Evolutionary conservation across 2,329 filamentous ascomycete genomes (phyloP).

Genomic region (Aureobasidium sp.): DNA sequence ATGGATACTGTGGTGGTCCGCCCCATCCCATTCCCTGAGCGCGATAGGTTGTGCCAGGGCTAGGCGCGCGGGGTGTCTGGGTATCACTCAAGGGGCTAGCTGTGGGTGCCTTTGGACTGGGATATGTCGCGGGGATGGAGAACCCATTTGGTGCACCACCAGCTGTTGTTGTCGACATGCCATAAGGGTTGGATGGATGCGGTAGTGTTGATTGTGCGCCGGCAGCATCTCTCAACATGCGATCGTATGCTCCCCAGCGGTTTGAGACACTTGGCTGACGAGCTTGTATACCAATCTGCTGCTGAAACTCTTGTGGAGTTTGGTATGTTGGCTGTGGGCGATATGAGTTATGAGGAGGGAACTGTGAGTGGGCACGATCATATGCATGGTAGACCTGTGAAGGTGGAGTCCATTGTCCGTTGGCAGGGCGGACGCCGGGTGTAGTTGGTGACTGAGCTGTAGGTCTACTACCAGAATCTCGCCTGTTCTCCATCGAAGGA

Average conservation of each 20-base stretch:
- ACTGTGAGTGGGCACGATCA: constrained; percentile 1
- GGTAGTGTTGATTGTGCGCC: background rate
- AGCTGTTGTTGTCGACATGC: constrained; percentile 1
- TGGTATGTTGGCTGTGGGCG: constrained; percentile 30
- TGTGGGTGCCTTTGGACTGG: constrained; percentile 24
- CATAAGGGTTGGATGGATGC: background rate
- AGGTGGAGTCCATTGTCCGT: constrained; percentile 26
- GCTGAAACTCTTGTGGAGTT: constrained; percentile 36
- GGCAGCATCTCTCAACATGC: constrained; percentile 23
- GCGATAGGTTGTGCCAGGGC: background rate
- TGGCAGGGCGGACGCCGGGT: constrained; percentile 14
- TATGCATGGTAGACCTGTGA: constrained; percentile 20
- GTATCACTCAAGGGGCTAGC: constrained; percentile 22
- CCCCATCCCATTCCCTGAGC: background rate
- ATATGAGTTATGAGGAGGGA: background rate
- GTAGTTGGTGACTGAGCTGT: constrained; percentile 13
- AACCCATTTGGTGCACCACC: background rate
- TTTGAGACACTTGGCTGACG: constrained; percentile 23
- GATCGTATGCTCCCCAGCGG: constrained; percentile 25
- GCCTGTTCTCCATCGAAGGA: background rate
- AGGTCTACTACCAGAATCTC: background rate
- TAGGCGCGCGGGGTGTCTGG: constrained; percentile 1
- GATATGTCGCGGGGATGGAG: constrained; percentile 11
- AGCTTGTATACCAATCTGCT: constrained; percentile 27
- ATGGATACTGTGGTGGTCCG: background rate